Evolutionary conservation across 2,329 filamentous ascomycete species (phyloP).

Genomic region (Penicillium sp.): DNA sequence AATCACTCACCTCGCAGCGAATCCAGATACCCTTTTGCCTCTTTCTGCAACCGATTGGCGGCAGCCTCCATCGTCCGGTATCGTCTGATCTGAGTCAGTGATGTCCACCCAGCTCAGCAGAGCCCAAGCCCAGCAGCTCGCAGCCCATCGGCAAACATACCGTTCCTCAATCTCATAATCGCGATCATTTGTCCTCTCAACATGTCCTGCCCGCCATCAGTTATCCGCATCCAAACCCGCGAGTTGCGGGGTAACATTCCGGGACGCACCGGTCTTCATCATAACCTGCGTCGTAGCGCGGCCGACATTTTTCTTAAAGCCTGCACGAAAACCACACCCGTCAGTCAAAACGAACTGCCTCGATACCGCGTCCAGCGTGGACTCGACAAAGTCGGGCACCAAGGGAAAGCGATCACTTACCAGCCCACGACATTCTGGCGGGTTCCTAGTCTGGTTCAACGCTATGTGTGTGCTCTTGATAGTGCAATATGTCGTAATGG

Average conservation of each 20-base stretch:
- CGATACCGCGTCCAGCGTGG: neutral
- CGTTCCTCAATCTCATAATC: slow-evolving; percentile 98
- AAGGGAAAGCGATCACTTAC: slow-evolving; percentile 43
- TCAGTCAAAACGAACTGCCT: neutral
- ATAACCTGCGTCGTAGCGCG: slow-evolving; percentile 99
- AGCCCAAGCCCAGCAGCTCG: too few species aligned
- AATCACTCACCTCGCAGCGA: slow-evolving; percentile 74
- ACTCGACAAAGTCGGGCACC: neutral
- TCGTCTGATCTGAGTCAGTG: slow-evolving; percentile 63
- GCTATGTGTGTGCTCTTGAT: neutral
- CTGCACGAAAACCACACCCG: slow-evolving; percentile 31
- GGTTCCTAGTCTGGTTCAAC: slow-evolving; percentile 1
- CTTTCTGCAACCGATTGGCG: slow-evolving; percentile 88
- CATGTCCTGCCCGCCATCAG: slow-evolving; percentile 69
- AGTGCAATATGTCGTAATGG: too few species aligned
- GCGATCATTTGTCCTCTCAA: slow-evolving; percentile 97
- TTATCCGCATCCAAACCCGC: neutral
- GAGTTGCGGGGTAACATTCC: slow-evolving; percentile 22
- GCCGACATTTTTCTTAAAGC: slow-evolving; percentile 96
- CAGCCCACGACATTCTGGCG: slow-evolving; percentile 71
- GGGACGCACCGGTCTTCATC: slow-evolving; percentile 86
- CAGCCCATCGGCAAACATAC: slow-evolving; percentile 47
- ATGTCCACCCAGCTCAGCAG: too few species aligned
- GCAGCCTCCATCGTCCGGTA: slow-evolving; percentile 98
- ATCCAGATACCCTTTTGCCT: slow-evolving; percentile 97